Conservation (phyloP, 1,284 basidiomycete species). For the Afroboletus lepidellus region DNA sequence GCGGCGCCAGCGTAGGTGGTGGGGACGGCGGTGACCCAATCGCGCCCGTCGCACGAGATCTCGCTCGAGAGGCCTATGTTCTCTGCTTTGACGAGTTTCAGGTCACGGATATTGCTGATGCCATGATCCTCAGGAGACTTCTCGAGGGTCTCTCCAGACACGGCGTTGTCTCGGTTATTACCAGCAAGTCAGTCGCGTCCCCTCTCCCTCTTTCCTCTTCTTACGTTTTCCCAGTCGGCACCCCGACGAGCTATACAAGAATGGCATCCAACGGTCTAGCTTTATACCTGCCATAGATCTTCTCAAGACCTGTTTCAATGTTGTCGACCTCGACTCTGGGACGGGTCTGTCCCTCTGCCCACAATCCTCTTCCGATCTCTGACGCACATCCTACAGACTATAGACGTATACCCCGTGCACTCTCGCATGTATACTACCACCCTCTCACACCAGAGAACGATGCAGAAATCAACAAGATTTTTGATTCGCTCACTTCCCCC, state of each 20-base stretch:
- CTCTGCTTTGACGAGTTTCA: slow-evolving; percentile 99
- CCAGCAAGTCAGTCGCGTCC: slow-evolving; percentile 77
- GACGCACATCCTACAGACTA: slow-evolving; percentile 64
- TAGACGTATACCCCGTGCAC: slow-evolving; percentile 83
- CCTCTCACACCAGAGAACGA: slow-evolving; percentile 69
- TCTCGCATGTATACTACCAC: slow-evolving; percentile 90
- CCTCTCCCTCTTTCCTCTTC: slow-evolving; percentile 1
- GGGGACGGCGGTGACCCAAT: slow-evolving; percentile 79
- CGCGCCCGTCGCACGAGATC: slow-evolving; percentile 82
- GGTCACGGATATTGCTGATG: slow-evolving; percentile 98
- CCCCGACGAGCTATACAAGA: slow-evolving; percentile 97
- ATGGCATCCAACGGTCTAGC: slow-evolving; percentile 96
- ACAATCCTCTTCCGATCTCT: background rate
- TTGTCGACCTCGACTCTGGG: slow-evolving; percentile 92
- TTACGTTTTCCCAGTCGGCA: slow-evolving; percentile 71
- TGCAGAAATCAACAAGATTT: slow-evolving; percentile 80
- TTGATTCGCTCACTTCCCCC: slow-evolving; percentile 63
- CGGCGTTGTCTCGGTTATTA: slow-evolving; percentile 94
- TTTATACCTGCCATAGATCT: slow-evolving; percentile 96
- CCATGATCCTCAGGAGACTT: slow-evolving; percentile 93
- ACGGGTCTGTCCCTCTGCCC: slow-evolving; percentile 58
- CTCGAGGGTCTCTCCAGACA: slow-evolving; percentile 83
- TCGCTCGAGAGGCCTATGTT: slow-evolving; percentile 83
- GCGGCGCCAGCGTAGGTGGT: slow-evolving; percentile 27
- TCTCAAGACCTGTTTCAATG: slow-evolving; percentile 82